Percentiles rank a stretch among this genome's conserved stretches.
Conservation (phyloP, 2,329 filamentous ascomycete species). For the Parastagonospora avenae region DNA sequence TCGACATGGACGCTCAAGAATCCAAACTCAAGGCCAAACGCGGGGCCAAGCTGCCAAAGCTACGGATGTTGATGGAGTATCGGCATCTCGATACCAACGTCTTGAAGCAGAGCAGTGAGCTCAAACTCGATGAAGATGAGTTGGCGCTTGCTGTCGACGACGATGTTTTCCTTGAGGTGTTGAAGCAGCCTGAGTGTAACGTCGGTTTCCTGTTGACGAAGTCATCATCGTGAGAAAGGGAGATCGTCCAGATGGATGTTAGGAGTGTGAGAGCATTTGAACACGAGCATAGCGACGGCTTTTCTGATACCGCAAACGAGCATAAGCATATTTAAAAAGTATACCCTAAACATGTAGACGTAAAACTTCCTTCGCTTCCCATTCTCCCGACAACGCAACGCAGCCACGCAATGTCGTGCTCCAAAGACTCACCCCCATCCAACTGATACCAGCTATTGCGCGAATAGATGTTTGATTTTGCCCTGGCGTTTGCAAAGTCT, state of each 20-base stretch:
- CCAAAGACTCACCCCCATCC: neutral
- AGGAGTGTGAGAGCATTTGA: neutral
- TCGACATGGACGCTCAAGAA: constrained; percentile 55
- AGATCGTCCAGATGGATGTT: neutral
- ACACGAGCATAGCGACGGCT: constrained; percentile 5
- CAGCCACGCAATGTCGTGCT: constrained; percentile 21
- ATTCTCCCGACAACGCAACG: constrained; percentile 3
- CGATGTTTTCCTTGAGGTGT: constrained; percentile 54
- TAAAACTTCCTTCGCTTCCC: too few species aligned
- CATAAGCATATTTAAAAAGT: neutral
- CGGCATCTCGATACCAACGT: constrained; percentile 54
- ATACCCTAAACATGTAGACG: neutral
- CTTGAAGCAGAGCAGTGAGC: constrained; percentile 17
- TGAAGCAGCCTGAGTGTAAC: constrained; percentile 52
- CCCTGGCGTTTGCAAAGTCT: neutral
- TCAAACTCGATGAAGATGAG: constrained; percentile 29
- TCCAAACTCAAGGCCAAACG: constrained; percentile 45
- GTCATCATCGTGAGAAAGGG: constrained; percentile 19
- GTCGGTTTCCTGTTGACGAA: constrained; percentile 60
- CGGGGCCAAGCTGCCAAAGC: constrained; percentile 48
- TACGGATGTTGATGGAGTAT: constrained; percentile 61
- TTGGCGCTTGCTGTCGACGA: constrained; percentile 54
- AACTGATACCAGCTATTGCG: neutral
- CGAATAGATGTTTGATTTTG: constrained; percentile 3
- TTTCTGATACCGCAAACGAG: neutral